Evolutionary conservation across 2,329 filamentous ascomycete genomes (phyloP).

Genomic region (Claviceps spartinae): DNA sequence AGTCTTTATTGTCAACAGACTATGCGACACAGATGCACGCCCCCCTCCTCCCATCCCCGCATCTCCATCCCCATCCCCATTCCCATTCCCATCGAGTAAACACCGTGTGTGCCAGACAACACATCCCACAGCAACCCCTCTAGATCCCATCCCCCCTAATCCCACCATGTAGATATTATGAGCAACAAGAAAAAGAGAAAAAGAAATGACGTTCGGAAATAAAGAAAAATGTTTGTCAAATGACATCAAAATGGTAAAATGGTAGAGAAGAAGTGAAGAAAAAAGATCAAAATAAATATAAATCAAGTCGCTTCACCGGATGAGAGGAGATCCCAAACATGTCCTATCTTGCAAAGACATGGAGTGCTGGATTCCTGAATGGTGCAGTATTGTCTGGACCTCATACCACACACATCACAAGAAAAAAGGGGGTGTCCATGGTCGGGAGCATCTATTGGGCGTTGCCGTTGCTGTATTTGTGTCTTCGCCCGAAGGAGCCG

Average conservation of each 20-base stretch:
- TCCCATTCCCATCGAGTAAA: neutral
- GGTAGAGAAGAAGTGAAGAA: conserved; percentile 3
- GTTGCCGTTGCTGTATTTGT: neutral
- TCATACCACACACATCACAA: neutral
- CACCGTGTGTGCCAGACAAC: conserved; percentile 6
- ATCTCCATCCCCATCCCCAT: neutral
- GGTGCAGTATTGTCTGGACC: neutral
- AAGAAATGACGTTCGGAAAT: neutral
- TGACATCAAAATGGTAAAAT: neutral
- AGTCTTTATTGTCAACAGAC: conserved; percentile 1
- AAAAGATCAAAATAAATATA: neutral
- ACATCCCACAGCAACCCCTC: conserved; percentile 4
- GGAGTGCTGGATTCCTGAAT: neutral
- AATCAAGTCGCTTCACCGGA: neutral
- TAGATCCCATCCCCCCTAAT: neutral
- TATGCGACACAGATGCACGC: neutral
- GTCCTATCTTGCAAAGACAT: neutral
- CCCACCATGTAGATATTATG: conserved; percentile 1
- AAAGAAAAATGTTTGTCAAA: neutral
- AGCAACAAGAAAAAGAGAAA: conserved; percentile 2
- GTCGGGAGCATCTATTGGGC: neutral
- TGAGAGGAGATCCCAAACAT: neutral
- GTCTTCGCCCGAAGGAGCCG: neutral
- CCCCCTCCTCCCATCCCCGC: neutral
- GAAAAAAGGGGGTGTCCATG: neutral